These are phyloP conservation scores for Chenopodium formosanum DNA, from an alignment of 148 eudicot species.

Conservation along the genomic window DNA sequence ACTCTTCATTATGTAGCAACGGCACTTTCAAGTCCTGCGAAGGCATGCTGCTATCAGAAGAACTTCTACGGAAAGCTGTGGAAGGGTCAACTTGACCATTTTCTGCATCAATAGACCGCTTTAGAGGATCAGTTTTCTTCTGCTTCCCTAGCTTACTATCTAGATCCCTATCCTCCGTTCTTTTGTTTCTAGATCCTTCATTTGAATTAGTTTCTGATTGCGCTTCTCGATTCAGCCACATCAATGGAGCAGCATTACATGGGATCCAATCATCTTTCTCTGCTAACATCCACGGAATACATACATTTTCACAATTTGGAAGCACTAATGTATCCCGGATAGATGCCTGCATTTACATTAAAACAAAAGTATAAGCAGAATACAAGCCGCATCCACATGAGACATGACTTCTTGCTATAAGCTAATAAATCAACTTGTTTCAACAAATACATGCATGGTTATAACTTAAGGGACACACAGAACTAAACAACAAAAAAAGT, in stretches of 20 bases:
- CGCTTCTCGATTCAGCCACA: slow-evolving; percentile 57
- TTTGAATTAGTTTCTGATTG: slow-evolving; percentile 28
- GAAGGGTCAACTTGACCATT: slow-evolving; percentile 14
- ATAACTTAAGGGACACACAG: neutral
- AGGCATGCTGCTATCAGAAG: slow-evolving; percentile 26
- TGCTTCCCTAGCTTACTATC: slow-evolving; percentile 37
- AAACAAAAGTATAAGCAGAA: slow-evolving; percentile 6
- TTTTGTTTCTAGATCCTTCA: slow-evolving; percentile 36
- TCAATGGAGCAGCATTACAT: slow-evolving; percentile 61
- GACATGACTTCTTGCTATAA: neutral
- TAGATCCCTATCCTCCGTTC: slow-evolving; percentile 14
- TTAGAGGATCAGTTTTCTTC: slow-evolving; percentile 30
- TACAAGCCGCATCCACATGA: neutral
- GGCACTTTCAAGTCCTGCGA: slow-evolving; percentile 33
- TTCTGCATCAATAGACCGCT: slow-evolving; percentile 22
- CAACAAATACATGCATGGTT: too few relatives aligned
- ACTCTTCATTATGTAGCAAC: slow-evolving; percentile 36
- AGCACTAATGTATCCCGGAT: slow-evolving; percentile 79
- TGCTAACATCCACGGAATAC: slow-evolving; percentile 80
- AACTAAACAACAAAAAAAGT: too few relatives aligned
- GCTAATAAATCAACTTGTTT: neutral
- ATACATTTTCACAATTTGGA: slow-evolving; percentile 71
- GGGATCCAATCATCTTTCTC: slow-evolving; percentile 97
- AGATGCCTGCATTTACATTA: slow-evolving; percentile 52
- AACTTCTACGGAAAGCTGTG: slow-evolving; percentile 28